Evolutionary conservation across 148 eudicot species (phyloP).

Genomic region (Selenicereus undatus): DNA sequence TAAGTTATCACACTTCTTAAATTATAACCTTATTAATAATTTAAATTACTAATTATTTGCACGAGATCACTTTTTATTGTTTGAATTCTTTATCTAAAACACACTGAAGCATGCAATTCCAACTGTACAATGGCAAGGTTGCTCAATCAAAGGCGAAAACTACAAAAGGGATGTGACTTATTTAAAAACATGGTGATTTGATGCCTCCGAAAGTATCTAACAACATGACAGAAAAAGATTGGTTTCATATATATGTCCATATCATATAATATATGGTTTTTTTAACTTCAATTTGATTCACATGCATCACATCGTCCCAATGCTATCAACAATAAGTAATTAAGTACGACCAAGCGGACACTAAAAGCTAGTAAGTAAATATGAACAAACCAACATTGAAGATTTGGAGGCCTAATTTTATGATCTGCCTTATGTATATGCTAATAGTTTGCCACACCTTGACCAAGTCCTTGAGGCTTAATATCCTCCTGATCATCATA

Average conservation of each 20-base stretch:
- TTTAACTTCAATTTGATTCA: conserved; percentile 8
- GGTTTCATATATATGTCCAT: background rate
- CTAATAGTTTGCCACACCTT: conserved; percentile 25
- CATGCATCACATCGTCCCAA: conserved; percentile 18
- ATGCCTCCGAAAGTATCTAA: background rate
- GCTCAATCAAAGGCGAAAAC: background rate
- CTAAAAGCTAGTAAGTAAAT: background rate
- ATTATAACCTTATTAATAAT: too few species aligned
- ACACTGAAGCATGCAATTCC: too few species aligned
- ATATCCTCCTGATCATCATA: conserved; percentile 27
- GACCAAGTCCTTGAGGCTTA: conserved; percentile 33
- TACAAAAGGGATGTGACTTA: background rate
- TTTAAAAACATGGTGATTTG: background rate
- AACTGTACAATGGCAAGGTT: too few species aligned
- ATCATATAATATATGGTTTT: background rate
- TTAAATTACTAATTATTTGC: too few species aligned
- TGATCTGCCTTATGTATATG: background rate
- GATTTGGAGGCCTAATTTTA: conserved; percentile 10
- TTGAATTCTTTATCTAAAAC: background rate
- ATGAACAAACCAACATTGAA: conserved; percentile 9
- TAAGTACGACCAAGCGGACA: background rate
- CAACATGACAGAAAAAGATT: background rate
- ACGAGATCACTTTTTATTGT: too few species aligned
- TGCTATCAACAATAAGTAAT: conserved; percentile 20
- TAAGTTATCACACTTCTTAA: too few species aligned